Evolutionary conservation across 176 grass and related monocot genomes (phyloP).

Genomic region (Juncus effusus): DNA sequence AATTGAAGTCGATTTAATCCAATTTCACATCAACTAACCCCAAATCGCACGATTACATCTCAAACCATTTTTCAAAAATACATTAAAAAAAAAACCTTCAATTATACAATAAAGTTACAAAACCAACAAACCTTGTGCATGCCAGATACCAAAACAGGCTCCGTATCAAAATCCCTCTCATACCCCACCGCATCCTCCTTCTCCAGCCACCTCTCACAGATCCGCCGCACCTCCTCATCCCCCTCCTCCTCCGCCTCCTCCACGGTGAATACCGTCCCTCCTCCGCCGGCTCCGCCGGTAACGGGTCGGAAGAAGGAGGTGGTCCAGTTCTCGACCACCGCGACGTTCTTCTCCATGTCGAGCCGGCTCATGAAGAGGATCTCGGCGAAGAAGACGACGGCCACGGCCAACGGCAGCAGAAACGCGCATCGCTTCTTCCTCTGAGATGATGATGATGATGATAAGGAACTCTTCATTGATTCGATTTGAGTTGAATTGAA

Average conservation of each 20-base stretch:
- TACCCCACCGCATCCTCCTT: slow-evolving; percentile 72
- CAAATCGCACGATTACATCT: background rate
- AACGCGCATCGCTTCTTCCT: slow-evolving; percentile 40
- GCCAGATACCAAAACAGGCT: slow-evolving; percentile 71
- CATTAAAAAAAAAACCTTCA: background rate
- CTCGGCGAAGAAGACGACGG: slow-evolving; percentile 69
- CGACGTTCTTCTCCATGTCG: slow-evolving; percentile 88
- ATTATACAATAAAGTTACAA: slow-evolving; percentile 15
- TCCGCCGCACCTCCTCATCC: background rate
- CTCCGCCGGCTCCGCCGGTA: slow-evolving; percentile 1
- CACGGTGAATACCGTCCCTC: background rate
- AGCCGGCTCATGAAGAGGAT: slow-evolving; percentile 74
- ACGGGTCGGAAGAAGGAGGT: slow-evolving; percentile 60
- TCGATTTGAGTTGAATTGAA: background rate
- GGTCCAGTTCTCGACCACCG: slow-evolving; percentile 66
- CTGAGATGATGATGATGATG: background rate
- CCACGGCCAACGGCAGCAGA: slow-evolving; percentile 63
- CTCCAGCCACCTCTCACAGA: slow-evolving; percentile 66
- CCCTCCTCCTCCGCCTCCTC: slow-evolving; percentile 14
- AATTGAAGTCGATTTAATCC: background rate
- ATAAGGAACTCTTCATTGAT: slow-evolving; percentile 6
- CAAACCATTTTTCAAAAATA: slow-evolving; percentile 4
- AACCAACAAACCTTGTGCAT: slow-evolving; percentile 45
- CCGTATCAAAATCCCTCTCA: slow-evolving; percentile 62
- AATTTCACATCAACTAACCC: background rate